Conservation (phyloP, 2,329 filamentous ascomycete genomes). For the Phyllosticta citrichinensis region DNA sequence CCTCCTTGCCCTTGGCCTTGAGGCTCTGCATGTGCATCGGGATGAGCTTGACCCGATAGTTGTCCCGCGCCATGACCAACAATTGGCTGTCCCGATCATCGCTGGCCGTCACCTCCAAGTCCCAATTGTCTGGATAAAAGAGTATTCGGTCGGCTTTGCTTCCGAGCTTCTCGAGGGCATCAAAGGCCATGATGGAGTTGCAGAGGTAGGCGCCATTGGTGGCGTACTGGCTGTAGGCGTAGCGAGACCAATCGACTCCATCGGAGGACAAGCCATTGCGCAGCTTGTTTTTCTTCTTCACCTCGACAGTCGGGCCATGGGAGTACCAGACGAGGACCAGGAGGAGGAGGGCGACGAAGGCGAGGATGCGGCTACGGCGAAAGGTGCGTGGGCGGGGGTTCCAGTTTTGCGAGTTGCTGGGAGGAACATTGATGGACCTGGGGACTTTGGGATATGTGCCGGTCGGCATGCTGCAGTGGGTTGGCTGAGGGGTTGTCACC, state of each 20-base stretch:
- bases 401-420: constrained; percentile 4
- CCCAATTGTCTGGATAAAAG: constrained; percentile 34
- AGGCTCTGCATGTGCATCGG: constrained; percentile 35
- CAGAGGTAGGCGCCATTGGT: constrained; percentile 34
- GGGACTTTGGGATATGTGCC: constrained; percentile 6
- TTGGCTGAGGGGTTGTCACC: neutral
- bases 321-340: constrained; percentile 13
- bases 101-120: constrained; percentile 19
- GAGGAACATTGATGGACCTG: constrained; percentile 8
- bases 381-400: constrained; percentile 10
- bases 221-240: constrained; percentile 35
- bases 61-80: constrained; percentile 37
- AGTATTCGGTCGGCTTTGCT: constrained; percentile 38
- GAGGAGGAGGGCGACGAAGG: constrained; percentile 13
- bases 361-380: constrained; percentile 22
- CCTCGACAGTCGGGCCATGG: neutral
- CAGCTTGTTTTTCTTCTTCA: neutral
- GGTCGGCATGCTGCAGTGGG: constrained; percentile 7
- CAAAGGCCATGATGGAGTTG: constrained; percentile 36
- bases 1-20: constrained; percentile 15
- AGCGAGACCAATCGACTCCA: constrained; percentile 28
- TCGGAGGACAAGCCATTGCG: constrained; percentile 1
- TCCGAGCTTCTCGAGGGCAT: constrained; percentile 31
- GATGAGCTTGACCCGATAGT: constrained; percentile 41
- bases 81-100: constrained; percentile 35